Base-by-base conservation (phyloP, 306 rosid genomes). In the Abrus pulchellus region DNA sequence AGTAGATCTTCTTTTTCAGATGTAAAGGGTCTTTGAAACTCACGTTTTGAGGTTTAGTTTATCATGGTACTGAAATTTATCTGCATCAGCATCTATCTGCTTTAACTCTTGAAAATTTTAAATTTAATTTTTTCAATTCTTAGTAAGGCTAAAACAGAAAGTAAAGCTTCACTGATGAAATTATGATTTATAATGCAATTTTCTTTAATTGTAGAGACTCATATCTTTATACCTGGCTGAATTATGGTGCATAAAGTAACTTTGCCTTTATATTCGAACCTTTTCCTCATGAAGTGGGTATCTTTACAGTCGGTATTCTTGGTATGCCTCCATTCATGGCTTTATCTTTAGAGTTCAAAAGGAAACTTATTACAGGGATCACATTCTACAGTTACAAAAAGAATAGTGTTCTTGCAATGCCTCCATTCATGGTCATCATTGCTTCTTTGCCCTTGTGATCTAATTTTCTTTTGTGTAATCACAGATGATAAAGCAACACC, bases 11-110 rank as follows among this genome's bases (percentile, higher is more conserved):
- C 33, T 9, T 80, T 72, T 41, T 59, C 71, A 59, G 44, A 49
- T 68, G 83, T 45, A 36, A 65, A 40, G 68, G 33, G 70, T 57
- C 76, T 79, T 60, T 44, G 55, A 53, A 77, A 52, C 52, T 63
- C n/a, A 11, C 32, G 49, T 9, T 62, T 45, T 60, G 59, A 75
- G 57, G 63, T 49, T 49, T 41, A 33, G 52, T 64, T 77, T 52
- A 63, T 65, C 32, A 28, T 34, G 62, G 13, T 48, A 14, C 8
- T 33, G 62, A 62, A 76, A 48, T 79, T 79, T 72, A 36, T 62
- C 14, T 80, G 57, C 36, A 48, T 47, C 32, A 27, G 20, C 52
- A 44, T 79, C 52, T 79, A 27, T 48, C 27, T 70, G 61, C 84
- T 80, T 72, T 66, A 53, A 6, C 1, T 77, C 34, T 76, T 70